Evolutionary conservation across 1,284 basidiomycete genomes (phyloP).

Genomic region (Phellopilus nigrolimitatus): DNA sequence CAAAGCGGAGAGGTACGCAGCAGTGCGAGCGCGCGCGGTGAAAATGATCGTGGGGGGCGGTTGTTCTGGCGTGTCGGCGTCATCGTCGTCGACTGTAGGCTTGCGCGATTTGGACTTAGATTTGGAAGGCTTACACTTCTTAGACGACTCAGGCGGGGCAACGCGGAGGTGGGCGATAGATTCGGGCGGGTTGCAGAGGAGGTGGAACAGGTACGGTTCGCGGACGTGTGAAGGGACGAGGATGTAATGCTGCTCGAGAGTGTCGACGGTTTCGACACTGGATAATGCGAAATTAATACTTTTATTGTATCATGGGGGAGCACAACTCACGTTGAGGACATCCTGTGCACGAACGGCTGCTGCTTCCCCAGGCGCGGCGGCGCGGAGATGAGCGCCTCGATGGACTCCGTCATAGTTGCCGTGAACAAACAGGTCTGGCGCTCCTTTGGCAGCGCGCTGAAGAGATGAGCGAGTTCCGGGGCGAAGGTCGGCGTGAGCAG

Average conservation of each 20-base stretch:
- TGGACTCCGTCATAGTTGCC: slow-evolving; percentile 87
- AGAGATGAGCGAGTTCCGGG: slow-evolving; percentile 78
- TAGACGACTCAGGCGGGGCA: slow-evolving; percentile 50
- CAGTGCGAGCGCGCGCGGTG: slow-evolving; percentile 82
- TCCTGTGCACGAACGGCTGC: slow-evolving; percentile 84
- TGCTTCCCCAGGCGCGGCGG: slow-evolving; percentile 79
- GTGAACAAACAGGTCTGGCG: slow-evolving; percentile 97
- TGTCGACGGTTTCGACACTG: slow-evolving; percentile 83
- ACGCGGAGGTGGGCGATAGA: slow-evolving; percentile 65
- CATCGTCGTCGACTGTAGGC: slow-evolving; percentile 37
- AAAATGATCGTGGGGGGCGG: slow-evolving; percentile 96
- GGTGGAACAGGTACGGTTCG: slow-evolving; percentile 88
- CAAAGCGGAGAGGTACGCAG: slow-evolving; percentile 82
- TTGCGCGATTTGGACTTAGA: slow-evolving; percentile 58
- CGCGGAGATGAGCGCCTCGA: slow-evolving; percentile 75
- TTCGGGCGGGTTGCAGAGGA: slow-evolving; percentile 85
- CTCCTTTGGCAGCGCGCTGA: slow-evolving; percentile 74
- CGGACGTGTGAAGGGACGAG: slow-evolving; percentile 94
- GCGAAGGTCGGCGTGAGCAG: slow-evolving; percentile 89
- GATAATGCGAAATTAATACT: background rate
- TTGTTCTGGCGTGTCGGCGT: slow-evolving; percentile 65
- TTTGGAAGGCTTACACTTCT: slow-evolving; percentile 45
- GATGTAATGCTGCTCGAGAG: slow-evolving; percentile 85
- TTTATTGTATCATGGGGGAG: background rate
- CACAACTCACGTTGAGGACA: slow-evolving; percentile 63